Evolutionary conservation across 805 yeast genomes (phyloP).

Genomic region (Lipomyces sp.): DNA sequence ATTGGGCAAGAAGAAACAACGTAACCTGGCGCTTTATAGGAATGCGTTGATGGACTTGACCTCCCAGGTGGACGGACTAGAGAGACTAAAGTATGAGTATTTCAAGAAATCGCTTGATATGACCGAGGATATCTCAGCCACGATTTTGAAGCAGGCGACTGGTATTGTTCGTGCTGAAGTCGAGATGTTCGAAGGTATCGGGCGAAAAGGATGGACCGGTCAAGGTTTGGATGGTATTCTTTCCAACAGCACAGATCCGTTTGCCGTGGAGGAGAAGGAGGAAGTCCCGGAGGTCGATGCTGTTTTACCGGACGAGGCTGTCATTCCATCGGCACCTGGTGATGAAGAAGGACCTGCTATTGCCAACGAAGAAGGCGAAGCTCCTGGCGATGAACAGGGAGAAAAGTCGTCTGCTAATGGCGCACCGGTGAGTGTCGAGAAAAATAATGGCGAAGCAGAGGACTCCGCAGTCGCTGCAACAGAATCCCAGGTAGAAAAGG

Average conservation of each 20-base stretch:
- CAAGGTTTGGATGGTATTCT: constrained; percentile 79
- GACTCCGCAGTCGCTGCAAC: background rate
- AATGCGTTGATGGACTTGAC: constrained; percentile 70
- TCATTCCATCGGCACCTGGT: constrained; percentile 34
- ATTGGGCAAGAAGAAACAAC: constrained; percentile 61
- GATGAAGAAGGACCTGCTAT: constrained; percentile 6
- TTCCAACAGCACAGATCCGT: constrained; percentile 69
- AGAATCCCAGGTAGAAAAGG: background rate
- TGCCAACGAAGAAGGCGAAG: background rate
- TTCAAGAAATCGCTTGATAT: constrained; percentile 66
- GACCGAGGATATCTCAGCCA: constrained; percentile 64
- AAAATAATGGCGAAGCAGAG: background rate
- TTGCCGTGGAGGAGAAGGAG: constrained; percentile 45
- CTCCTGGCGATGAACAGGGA: constrained; percentile 3
- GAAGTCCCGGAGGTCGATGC: constrained; percentile 35
- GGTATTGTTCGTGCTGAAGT: constrained; percentile 77
- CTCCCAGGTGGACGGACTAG: constrained; percentile 77
- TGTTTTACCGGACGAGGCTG: constrained; percentile 41
- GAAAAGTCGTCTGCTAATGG: constrained; percentile 1
- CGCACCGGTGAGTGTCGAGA: constrained; percentile 9
- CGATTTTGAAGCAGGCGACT: constrained; percentile 61
- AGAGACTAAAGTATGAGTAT: constrained; percentile 72
- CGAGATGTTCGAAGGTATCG: constrained; percentile 78
- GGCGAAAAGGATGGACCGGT: constrained; percentile 84
- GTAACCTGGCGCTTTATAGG: constrained; percentile 72